Percentiles rank a stretch among this genome's conserved stretches.
Conservation (phyloP, 2,329 filamentous ascomycete species). For the Gaeumannomyces tritici region DNA sequence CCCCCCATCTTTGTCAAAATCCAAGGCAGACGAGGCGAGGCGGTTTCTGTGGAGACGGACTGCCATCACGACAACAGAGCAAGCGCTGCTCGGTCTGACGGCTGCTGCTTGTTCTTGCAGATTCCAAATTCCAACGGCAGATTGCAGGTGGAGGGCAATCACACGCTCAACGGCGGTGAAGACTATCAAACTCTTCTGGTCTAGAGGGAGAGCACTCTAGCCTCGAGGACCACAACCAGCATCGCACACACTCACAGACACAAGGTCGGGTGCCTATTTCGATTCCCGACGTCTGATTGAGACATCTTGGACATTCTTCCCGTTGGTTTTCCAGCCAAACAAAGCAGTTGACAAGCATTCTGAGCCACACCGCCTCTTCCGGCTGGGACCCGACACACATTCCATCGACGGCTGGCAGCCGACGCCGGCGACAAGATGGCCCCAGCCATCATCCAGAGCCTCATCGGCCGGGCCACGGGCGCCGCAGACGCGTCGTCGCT, state of each 20-base stretch:
- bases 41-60: constrained; percentile 1
- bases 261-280: background rate
- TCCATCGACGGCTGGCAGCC: background rate
- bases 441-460: constrained; percentile 24
- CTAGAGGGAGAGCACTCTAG: background rate
- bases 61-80: background rate
- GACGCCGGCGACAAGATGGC: constrained; percentile 21
- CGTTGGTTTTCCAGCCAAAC: constrained; percentile 15
- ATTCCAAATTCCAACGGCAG: background rate
- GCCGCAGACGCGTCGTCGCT: constrained; percentile 18
- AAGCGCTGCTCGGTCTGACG: background rate
- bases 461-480: constrained; percentile 16
- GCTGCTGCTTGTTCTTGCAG: background rate
- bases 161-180: too few relatives aligned
- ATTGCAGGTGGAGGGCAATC: background rate
- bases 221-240: background rate
- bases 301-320: background rate
- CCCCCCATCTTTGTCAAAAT: background rate
- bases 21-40: background rate
- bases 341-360: constrained; percentile 11
- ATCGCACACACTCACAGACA: background rate
- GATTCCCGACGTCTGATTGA: background rate
- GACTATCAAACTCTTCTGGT: background rate
- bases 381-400: background rate
- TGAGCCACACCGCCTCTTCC: background rate